These are phyloP conservation scores for Cladosporium cucumerinum DNA, from an alignment of 2,329 filamentous ascomycete species.

Conservation along the genomic window DNA sequence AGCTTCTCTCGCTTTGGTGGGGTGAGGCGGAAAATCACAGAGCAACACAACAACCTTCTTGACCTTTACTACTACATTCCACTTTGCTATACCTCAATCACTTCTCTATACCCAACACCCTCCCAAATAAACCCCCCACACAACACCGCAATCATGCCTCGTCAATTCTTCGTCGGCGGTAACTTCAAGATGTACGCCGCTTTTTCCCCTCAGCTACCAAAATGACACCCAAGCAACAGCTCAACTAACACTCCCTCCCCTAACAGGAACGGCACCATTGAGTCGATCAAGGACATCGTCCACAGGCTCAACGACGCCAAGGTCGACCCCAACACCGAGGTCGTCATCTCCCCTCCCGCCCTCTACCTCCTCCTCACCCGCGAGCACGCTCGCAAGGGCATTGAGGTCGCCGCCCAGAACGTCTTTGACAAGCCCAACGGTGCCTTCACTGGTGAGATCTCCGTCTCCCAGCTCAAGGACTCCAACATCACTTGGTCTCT, in stretches of 20 bases:
- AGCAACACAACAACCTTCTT: conserved; percentile 1
- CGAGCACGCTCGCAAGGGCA: conserved; percentile 68
- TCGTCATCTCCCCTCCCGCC: conserved; percentile 86
- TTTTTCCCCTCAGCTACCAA: conserved; percentile 17
- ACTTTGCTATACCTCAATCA: background rate
- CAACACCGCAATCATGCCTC: conserved; percentile 36
- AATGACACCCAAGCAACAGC: background rate
- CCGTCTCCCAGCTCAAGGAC: conserved; percentile 85
- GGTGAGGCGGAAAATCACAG: conserved; percentile 1
- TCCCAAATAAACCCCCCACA: background rate
- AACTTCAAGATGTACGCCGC: conserved; percentile 95
- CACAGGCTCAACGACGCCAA: conserved; percentile 81
- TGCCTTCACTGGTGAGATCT: conserved; percentile 96
- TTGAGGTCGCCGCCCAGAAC: conserved; percentile 93
- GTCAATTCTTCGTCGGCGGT: conserved; percentile 43
- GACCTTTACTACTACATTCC: background rate
- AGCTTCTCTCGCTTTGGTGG: background rate
- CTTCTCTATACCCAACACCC: conserved; percentile 7
- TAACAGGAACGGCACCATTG: conserved; percentile 83
- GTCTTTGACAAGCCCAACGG: conserved; percentile 87
- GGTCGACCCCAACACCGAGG: conserved; percentile 78
- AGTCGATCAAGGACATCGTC: conserved; percentile 88
- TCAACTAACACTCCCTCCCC: conserved; percentile 14
- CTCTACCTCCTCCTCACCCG: conserved; percentile 88
- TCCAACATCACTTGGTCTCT: conserved; percentile 84